Evolutionary conservation across 441 rosid genomes (phyloP).

Genomic region (Arabidopsis hybrid): DNA sequence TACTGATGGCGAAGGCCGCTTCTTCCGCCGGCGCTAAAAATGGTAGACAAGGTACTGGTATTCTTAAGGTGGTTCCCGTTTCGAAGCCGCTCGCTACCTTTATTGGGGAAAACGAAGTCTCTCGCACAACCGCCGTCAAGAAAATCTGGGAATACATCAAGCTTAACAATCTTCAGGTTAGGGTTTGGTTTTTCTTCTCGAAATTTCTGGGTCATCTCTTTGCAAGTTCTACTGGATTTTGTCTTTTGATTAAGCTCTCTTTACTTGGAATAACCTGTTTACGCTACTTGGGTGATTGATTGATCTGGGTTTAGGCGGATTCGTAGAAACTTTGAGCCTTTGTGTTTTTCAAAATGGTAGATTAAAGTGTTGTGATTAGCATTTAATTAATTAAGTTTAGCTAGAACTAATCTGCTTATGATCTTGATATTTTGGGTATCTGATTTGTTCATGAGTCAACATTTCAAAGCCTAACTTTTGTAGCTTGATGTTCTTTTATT

Average conservation of each 20-base stretch:
- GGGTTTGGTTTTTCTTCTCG: not conserved
- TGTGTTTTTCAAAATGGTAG: not conserved
- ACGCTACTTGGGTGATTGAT: not conserved
- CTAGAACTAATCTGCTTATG: not conserved
- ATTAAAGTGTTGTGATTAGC: not conserved
- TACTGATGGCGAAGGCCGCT: constrained; percentile 40
- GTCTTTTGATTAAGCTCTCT: not conserved
- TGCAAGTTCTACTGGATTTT: not conserved
- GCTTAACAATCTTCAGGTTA: constrained; percentile 53
- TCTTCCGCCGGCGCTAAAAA: constrained; percentile 12
- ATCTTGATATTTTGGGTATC: not conserved
- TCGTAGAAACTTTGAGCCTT: not conserved
- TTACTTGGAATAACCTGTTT: not conserved
- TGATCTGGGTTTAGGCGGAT: not conserved
- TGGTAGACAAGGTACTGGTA: constrained; percentile 28
- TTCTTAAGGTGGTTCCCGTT: constrained; percentile 42
- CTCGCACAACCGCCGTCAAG: constrained; percentile 51
- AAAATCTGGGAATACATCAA: constrained; percentile 53
- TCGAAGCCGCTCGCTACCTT: constrained; percentile 51
- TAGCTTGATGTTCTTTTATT: not conserved
- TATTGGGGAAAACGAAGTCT: constrained; percentile 46
- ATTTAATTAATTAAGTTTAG: not conserved
- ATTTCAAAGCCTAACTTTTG: not conserved
- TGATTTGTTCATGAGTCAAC: not conserved
- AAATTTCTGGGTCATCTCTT: not conserved